Conservation (phyloP, 2,329 filamentous ascomycete genomes). For the Harringtonia aguacate region DNA sequence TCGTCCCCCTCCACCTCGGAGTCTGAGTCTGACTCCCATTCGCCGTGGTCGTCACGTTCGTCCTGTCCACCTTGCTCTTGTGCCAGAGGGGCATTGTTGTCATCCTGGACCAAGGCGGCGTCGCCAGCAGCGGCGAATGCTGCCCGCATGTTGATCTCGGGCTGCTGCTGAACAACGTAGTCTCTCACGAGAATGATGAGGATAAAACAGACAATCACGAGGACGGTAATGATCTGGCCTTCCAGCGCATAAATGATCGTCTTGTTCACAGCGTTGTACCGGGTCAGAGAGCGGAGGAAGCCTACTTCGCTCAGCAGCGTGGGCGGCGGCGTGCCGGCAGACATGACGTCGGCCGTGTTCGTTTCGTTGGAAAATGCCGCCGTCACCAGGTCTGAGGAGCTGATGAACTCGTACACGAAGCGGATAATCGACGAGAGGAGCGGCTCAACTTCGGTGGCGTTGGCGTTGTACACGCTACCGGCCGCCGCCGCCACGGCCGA, state of each 20-base stretch:
- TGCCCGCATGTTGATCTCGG: conserved; percentile 73
- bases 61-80: not conserved
- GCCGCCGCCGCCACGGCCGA: too few species aligned
- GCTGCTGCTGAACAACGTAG: conserved; percentile 97
- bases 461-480: conserved; percentile 21
- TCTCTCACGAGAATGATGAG: conserved; percentile 93
- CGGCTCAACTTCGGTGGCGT: conserved; percentile 20
- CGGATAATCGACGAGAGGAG: conserved; percentile 22
- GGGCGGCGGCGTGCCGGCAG: conserved; percentile 15
- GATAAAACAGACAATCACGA: conserved; percentile 90
- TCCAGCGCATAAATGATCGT: conserved; percentile 76
- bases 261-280: conserved; percentile 62
- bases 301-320: conserved; percentile 47
- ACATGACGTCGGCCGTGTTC: conserved; percentile 10
- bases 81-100: not conserved
- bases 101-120: not conserved
- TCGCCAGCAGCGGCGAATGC: conserved; percentile 34
- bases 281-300: conserved; percentile 52
- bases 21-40: not conserved
- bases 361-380: conserved; percentile 13
- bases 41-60: not conserved
- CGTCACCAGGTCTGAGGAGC: conserved; percentile 11
- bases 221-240: conserved; percentile 83
- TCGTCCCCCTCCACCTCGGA: not conserved
- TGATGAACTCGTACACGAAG: conserved; percentile 16